A percentile compares a stretch with the other conserved stretches of the same genome.
Evolutionary conservation across 176 grass and related monocot species (phyloP).

Genomic region (Carex cristatella): DNA sequence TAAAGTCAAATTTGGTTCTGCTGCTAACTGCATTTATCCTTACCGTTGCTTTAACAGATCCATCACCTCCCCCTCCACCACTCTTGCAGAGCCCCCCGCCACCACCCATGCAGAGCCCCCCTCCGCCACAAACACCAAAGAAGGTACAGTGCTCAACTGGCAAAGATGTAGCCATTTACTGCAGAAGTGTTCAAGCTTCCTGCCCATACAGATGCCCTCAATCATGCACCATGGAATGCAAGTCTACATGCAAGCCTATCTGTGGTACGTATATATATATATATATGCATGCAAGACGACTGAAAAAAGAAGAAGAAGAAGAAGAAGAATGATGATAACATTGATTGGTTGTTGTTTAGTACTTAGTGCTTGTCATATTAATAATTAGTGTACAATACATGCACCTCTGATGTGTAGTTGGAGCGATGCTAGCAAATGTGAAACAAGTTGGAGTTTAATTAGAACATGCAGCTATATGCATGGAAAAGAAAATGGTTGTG

Average conservation of each 20-base stretch:
- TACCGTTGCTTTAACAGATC: no score
- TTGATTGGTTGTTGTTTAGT: neutral
- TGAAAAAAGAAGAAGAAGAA: neutral
- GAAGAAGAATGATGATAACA: neutral
- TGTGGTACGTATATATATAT: neutral
- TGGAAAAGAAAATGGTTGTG: neutral
- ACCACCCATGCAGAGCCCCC: neutral
- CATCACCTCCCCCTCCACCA: neutral
- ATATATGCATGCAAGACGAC: neutral
- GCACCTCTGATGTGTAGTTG: neutral
- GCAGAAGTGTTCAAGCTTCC: neutral
- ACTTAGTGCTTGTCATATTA: neutral
- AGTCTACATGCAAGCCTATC: neutral
- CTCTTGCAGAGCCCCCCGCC: neutral
- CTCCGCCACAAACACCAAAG: neutral
- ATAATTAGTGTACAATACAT: neutral
- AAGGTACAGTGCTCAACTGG: neutral
- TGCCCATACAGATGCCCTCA: slow-evolving; percentile 1
- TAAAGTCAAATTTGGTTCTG: neutral
- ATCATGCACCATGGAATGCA: slow-evolving; percentile 13
- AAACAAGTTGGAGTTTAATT: neutral
- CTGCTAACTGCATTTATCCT: neutral
- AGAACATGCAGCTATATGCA: neutral
- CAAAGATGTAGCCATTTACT: neutral
- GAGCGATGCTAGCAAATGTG: neutral